Conservation (phyloP, 2,329 filamentous ascomycete genomes). For the Ceratocystis alfenasii region DNA sequence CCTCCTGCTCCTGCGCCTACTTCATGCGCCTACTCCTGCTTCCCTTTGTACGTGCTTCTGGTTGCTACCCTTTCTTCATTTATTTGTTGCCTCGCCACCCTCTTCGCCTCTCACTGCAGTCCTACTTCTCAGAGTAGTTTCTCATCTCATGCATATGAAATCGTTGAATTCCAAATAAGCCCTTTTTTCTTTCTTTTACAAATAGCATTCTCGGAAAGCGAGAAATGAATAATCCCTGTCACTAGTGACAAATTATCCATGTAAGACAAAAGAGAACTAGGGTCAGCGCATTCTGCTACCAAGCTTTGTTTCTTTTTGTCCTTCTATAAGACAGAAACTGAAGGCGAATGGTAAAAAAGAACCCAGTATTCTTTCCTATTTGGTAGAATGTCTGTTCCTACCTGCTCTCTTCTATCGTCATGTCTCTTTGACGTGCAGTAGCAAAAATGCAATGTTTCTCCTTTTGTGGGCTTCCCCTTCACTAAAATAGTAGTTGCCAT, state of each 20-base stretch:
- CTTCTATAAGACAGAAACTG: too few species aligned
- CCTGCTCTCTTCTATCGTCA: neutral
- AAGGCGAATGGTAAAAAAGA: neutral
- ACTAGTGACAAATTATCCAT: neutral
- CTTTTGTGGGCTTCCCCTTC: too few species aligned
- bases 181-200: constrained; percentile 1
- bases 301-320: too few species aligned
- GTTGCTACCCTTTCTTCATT: neutral
- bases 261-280: neutral
- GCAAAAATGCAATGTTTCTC: too few species aligned
- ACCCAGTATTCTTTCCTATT: too few species aligned
- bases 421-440: neutral
- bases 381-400: neutral
- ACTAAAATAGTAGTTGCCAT: neutral
- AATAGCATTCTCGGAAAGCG: neutral
- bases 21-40: too few species aligned
- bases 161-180: neutral
- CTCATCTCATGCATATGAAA: neutral
- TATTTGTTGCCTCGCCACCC: neutral
- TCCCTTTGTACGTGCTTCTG: neutral
- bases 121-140: too few species aligned
- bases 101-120: neutral
- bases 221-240: neutral
- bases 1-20: too few species aligned
- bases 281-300: too few species aligned